These are phyloP conservation scores for Magnusiomyces sp. DNA, from an alignment of 1,139 yeast genomes.

Conservation along the genomic window DNA sequence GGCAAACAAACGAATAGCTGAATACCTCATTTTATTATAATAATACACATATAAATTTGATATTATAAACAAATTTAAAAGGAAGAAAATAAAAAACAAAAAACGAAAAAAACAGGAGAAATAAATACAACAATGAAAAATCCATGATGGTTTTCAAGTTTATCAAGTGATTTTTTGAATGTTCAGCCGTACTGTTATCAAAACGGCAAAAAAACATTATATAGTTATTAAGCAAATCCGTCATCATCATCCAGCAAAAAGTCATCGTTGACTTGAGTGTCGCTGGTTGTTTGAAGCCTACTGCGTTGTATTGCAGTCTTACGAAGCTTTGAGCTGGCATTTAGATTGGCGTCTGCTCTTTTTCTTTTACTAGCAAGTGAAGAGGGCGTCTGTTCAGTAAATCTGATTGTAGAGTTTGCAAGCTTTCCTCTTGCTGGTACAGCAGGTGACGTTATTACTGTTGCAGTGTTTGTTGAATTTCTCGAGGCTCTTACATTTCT, in stretches of 20 bases:
- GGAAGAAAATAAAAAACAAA: background rate
- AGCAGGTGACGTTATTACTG: background rate
- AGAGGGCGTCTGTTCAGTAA: background rate
- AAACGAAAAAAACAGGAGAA: background rate
- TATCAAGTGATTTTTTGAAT: background rate
- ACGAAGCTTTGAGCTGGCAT: background rate
- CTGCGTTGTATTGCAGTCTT: background rate
- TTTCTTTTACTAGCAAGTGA: background rate
- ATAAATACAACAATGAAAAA: background rate
- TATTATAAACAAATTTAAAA: background rate
- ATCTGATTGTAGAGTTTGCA: background rate
- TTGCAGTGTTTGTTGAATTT: background rate
- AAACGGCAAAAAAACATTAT: background rate
- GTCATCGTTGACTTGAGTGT: background rate
- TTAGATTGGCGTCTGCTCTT: background rate
- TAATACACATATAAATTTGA: background rate
- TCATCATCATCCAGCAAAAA: slow-evolving; percentile 1
- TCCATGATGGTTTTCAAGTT: background rate
- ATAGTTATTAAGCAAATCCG: slow-evolving; percentile 1
- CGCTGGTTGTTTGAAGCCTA: too few species aligned
- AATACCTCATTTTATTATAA: background rate
- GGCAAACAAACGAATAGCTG: slow-evolving; percentile 7
- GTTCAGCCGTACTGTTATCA: background rate
- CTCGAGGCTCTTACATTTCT: background rate
- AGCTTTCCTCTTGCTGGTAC: background rate